phyloP scores from a whole-genome alignment of 305 asterid species.

The Andrographis paniculata region DNA sequence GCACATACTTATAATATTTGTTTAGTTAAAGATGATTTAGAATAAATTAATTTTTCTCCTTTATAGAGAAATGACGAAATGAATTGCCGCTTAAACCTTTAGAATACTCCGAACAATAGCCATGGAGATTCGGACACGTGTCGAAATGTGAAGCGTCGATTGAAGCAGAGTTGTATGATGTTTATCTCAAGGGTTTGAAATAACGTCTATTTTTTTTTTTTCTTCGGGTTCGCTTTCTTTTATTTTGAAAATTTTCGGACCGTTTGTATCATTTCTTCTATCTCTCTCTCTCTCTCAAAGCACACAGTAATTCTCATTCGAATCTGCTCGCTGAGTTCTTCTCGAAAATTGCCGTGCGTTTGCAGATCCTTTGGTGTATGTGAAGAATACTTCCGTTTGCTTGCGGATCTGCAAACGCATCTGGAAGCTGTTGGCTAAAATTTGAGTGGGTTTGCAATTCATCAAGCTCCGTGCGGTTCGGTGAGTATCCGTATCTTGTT shows the following conservation, averaged over 20 bases:
- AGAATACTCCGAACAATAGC: neutral
- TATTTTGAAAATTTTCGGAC: constrained; percentile 53
- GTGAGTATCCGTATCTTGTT: constrained; percentile 29
- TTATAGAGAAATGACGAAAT: no score
- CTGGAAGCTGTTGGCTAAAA: constrained; percentile 29
- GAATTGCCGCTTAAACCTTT: neutral
- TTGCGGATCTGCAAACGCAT: constrained; percentile 39
- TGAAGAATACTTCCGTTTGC: neutral
- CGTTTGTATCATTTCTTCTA: constrained; percentile 29
- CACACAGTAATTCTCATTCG: constrained; percentile 23
- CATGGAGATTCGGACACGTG: constrained; percentile 20
- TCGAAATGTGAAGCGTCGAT: constrained; percentile 13
- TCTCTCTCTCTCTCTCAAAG: constrained; percentile 17
- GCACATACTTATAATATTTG: no score
- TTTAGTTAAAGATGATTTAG: no score
- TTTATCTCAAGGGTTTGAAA: constrained; percentile 33
- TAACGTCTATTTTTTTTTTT: no score
- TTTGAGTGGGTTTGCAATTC: constrained; percentile 22
- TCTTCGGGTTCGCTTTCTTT: constrained; percentile 43
- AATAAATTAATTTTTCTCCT: no score
- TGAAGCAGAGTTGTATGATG: constrained; percentile 6
- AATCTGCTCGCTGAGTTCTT: constrained; percentile 11
- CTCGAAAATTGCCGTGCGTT: constrained; percentile 14
- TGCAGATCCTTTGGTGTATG: constrained; percentile 25
- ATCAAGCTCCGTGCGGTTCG: constrained; percentile 26